Base-by-base conservation (phyloP, 352 stramenopile genomes). In the Pythium aquatile region DNA sequence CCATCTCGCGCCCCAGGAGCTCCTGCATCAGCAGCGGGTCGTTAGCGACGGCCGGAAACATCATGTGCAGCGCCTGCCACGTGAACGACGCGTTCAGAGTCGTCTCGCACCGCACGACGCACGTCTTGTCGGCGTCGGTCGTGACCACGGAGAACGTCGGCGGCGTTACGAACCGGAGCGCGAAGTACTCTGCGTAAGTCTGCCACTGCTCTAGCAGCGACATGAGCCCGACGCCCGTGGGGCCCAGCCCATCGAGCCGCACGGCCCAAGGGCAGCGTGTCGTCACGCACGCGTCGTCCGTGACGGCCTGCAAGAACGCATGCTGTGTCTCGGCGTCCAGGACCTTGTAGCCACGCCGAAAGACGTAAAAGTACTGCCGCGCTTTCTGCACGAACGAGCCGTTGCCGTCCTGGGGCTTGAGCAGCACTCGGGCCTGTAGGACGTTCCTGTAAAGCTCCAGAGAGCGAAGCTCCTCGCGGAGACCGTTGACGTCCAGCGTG, bases 131-230 rank as follows among this genome's bases (percentile, higher is more conserved):
- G 58, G 24, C 44, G 56, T 2, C 20, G 6, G 20, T 30, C 5
- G 48, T 8, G 24, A 14, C 24, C 48, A 33, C 28, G 5, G 28
- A 9, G 16, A 24, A 24, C 42, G 42, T 49, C 42, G 42, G 4
- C 9, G 63, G 46, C 9, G 52, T 48, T 16, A 68, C 35, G 9
- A 54, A 33, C 10, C 33, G 30, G 30, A 58, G 32, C 16, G 42
- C 28, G 52, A 74, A 69, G 55, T 63, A 68, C n/a, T 2, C 24
- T 7, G 56, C 70, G 49, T 69, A 75, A 20, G 52, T 46, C 4
- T 20, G 49, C 65, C 56, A 75, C 26, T 67, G 61, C 8, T 67
- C 69, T 16, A 68, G 42, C 44, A 74, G 53, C 52, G 61, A 16
- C 1, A 64, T 29, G 1, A 51, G 39, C 1, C 55, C 65, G 10